Percentiles rank a stretch among this genome's conserved stretches.
Evolutionary conservation across 2,329 filamentous ascomycete species (phyloP).

Genomic region (Sclerotinia nivalis): DNA sequence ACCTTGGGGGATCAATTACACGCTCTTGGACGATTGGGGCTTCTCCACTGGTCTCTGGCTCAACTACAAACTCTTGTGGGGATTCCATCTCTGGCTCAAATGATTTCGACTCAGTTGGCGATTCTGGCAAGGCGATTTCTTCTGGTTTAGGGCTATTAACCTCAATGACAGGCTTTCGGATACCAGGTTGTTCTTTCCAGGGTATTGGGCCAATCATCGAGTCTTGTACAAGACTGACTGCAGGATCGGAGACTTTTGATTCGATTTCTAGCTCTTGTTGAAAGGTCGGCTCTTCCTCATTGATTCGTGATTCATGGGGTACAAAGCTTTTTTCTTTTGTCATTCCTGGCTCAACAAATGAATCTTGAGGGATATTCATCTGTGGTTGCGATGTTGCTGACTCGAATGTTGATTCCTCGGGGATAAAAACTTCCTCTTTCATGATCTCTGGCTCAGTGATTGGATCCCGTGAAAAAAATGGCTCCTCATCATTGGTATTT

Average conservation of each 20-base stretch:
- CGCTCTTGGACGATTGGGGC: not conserved
- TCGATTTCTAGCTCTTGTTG: conserved; percentile 3
- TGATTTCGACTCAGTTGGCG: not conserved
- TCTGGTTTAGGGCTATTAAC: conserved; percentile 4
- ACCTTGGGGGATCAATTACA: not conserved
- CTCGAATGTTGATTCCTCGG: not conserved
- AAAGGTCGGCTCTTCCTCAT: not conserved
- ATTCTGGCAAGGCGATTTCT: conserved; percentile 15
- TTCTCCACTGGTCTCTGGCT: not conserved
- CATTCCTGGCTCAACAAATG: not conserved
- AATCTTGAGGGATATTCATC: not conserved
- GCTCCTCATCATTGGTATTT: not conserved
- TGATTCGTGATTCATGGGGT: conserved; percentile 7
- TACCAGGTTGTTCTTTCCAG: not conserved
- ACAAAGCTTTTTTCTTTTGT: not conserved
- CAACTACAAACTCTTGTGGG: not conserved
- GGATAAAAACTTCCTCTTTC: not conserved
- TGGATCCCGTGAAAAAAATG: not conserved
- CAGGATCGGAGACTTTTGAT: not conserved
- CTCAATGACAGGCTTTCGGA: not conserved
- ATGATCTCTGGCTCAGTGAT: not conserved
- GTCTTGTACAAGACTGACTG: not conserved
- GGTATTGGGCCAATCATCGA: not conserved
- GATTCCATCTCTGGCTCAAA: not conserved
- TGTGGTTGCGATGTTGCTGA: not conserved